Base-by-base conservation (phyloP, 495 filamentous ascomycete species). In the Penicillium verhagenii region DNA sequence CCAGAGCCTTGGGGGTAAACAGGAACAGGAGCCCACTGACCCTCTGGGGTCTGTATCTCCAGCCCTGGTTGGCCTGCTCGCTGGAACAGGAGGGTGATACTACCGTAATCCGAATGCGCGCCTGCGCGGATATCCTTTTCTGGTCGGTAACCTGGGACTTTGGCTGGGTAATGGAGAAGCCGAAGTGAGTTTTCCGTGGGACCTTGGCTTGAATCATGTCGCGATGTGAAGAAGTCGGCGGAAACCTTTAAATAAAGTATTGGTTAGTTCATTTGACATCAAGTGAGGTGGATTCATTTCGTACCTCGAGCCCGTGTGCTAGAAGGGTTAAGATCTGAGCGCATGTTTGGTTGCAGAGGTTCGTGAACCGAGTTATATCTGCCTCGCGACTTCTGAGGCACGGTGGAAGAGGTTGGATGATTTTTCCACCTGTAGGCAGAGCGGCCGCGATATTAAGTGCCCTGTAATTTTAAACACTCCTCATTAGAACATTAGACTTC, bases 361-460 rank as follows among this genome's bases (percentile, higher is more conserved):
- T 67, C 23, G 77, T 70, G 67, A 94, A 93, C 40, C 68, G 59
- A 38, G 73, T 61, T 48, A 94, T 73, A 6, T 82, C 69, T 8
- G 68, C 46, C 61, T 85, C 76, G 46, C 81, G 60, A 8, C 74
- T 35, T 20, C 68, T 60, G 16, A 94, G 77, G 24, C 73, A 67
- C 14, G 68, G 59, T 0, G 90, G 88, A 20, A 94, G 72, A 28
- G 86, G 82, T 65, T 94, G 91, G 44, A 87, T 82, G 23, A 87
- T 75, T 61, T 85, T 81, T 60, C 76, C 75, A 55, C 83, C 53
- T 16, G 68, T 14, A 60, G 89, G n/a, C n/a, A n/a, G n/a, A n/a
- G n/a, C 89, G 64, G 85, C 79, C 56, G 85, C 86, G 40, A 96
- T 81, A 67, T 96, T 96, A 73, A 96, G 85, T 16, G 85, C 87